Evolutionary conservation across 192 early-diverging fungal species (phyloP), one percentile per base, ranked within the genome.

Genomic region (Backusella parvicylindrica): DNA sequence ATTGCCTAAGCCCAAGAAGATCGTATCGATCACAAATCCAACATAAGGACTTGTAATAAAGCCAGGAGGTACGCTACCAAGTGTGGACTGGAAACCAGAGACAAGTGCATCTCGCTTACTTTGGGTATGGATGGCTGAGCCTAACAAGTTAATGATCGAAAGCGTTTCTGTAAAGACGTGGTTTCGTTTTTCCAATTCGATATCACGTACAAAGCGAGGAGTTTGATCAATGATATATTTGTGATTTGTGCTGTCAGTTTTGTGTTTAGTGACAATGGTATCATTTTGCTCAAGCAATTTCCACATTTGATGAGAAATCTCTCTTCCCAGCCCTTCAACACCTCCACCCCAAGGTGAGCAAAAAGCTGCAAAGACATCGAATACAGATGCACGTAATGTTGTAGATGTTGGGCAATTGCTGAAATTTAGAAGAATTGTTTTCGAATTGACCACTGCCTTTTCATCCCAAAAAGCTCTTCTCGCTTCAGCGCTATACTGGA

Each of bases 341-440:
- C 79, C 82, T 12, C 76, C 82, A 21, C 79, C 79, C 16, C 81
- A 73, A 3, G 92, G 84, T 32, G 88, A 84, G 60, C 92, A 92
- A 79, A 98, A 99, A 0, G 95, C 92, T 6, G 94, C 89, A 49
- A 98, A 90, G 5, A 91, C 88, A 64, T 93, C 83, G 31, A 95
- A 83, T 21, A 99, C 77, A 21, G 88, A 84, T 0, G 96, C 97
- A 75, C 97, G 97, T 8, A 98, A 84, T 35, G 91, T 85, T 13
- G 93, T 87, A 1, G 92, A 89, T 40, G 96, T 88, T 2, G 90
- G 82, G 69, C 90, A 90, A 6, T 88, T 91, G 7, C 96, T 83
- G 38, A 99, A 90, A 64, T 83, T 82, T 70, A 97, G 95, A 31
- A 99, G 86, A 15, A 84, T 87, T 12, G 89, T 77, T 31, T 94